Conservation (phyloP, 352 stramenopile species). For the Phytopythium litorale region DNA sequence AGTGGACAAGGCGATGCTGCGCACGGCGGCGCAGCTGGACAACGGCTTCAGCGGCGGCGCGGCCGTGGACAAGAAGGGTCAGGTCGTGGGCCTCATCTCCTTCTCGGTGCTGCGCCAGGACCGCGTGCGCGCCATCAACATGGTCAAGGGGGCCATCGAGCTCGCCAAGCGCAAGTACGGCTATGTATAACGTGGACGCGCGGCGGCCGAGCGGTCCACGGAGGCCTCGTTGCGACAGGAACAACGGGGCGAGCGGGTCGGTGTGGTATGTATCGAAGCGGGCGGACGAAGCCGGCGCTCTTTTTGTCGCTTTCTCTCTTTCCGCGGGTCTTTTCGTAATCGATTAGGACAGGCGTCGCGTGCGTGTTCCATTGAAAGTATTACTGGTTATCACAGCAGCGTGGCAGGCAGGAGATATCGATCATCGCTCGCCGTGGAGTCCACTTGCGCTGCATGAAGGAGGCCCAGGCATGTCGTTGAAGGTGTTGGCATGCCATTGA, state of each 20-base stretch:
- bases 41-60: slow-evolving; percentile 84
- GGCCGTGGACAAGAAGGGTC: slow-evolving; percentile 82
- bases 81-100: slow-evolving; percentile 82
- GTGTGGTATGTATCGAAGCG: slow-evolving; percentile 7
- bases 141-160: slow-evolving; percentile 86
- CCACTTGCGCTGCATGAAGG: too few relatives aligned
- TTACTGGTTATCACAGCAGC: background rate
- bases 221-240: background rate
- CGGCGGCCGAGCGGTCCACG: background rate
- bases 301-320: slow-evolving; percentile 3
- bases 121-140: slow-evolving; percentile 85
- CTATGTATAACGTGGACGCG: slow-evolving; percentile 35
- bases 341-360: background rate
- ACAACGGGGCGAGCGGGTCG: background rate
- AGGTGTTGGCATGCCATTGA: too few relatives aligned
- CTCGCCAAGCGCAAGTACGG: slow-evolving; percentile 76
- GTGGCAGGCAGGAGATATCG: too few relatives aligned
- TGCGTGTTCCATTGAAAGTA: background rate
- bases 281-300: background rate
- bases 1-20: slow-evolving; percentile 84
- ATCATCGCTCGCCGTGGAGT: too few relatives aligned
- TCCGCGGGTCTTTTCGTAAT: background rate
- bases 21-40: slow-evolving; percentile 79
- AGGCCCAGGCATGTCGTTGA: too few relatives aligned
- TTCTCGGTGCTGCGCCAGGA: slow-evolving; percentile 85